phyloP scores from a whole-genome alignment of 2,329 filamentous ascomycete species.

The Microdochium nivale region DNA sequence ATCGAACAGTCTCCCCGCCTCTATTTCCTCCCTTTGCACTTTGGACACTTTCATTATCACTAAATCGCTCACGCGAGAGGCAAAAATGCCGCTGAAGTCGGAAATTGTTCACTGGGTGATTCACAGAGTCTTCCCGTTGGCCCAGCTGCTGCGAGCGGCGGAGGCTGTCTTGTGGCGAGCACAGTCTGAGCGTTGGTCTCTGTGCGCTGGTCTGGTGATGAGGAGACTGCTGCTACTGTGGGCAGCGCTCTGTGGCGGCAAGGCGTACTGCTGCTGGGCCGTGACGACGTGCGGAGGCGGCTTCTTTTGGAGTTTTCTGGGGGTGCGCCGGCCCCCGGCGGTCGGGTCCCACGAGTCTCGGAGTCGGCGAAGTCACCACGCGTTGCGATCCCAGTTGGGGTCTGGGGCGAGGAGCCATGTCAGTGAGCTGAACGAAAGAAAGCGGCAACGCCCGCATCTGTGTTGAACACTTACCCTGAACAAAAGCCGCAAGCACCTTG shows the following conservation, averaged over 20 bases:
- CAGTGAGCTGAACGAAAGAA: slow-evolving; percentile 7
- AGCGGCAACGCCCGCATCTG: slow-evolving; percentile 9
- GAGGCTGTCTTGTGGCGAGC: background rate
- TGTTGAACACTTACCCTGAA: slow-evolving; percentile 63
- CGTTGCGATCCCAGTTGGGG: slow-evolving; percentile 85
- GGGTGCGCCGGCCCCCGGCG: slow-evolving; percentile 16
- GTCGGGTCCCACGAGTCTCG: slow-evolving; percentile 18
- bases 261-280: background rate
- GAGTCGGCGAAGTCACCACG: slow-evolving; percentile 54
- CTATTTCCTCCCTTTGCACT: too few species aligned
- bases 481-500: slow-evolving; percentile 91
- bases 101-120: background rate
- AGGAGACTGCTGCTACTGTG: background rate
- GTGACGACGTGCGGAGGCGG: slow-evolving; percentile 8
- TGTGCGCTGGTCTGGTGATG: background rate
- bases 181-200: background rate
- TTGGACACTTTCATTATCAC: too few species aligned
- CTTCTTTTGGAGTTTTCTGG: slow-evolving; percentile 35
- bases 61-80: too few species aligned
- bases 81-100: too few species aligned
- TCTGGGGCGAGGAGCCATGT: slow-evolving; percentile 34
- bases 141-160: background rate
- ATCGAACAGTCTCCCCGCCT: too few species aligned
- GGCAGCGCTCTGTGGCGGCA: background rate
- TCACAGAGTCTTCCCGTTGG: background rate